Evolutionary conservation across 495 filamentous ascomycete species (phyloP).

Genomic region (Chaetomium tenue): DNA sequence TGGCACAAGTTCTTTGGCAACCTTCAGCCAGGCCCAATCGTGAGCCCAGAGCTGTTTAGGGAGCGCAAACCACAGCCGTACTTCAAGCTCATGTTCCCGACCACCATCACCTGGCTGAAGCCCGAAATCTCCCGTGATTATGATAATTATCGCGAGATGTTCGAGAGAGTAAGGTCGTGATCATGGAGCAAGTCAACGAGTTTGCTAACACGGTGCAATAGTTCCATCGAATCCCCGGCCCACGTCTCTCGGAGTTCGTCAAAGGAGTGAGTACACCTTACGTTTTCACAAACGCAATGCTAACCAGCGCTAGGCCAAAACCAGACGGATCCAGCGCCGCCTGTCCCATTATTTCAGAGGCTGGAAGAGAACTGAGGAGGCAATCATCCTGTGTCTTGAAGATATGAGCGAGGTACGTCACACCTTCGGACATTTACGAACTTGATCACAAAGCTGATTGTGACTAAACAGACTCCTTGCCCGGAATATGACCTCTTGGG

Average conservation of each 20-base stretch:
- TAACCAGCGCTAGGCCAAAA: neutral
- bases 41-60: slow-evolving; percentile 14
- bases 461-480: slow-evolving; percentile 5
- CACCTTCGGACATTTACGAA: neutral
- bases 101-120: slow-evolving; percentile 14
- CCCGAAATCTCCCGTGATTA: slow-evolving; percentile 12
- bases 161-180: slow-evolving; percentile 13
- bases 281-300: neutral
- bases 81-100: slow-evolving; percentile 14
- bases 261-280: neutral
- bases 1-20: slow-evolving; percentile 30
- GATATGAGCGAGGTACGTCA: slow-evolving; percentile 9
- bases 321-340: slow-evolving; percentile 3
- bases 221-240: neutral
- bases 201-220: neutral
- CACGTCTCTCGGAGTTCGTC: slow-evolving; percentile 10
- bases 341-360: neutral
- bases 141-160: slow-evolving; percentile 10
- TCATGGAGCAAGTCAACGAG: neutral
- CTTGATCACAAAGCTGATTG: neutral
- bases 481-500: slow-evolving; percentile 16
- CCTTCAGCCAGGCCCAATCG: neutral
- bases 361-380: slow-evolving; percentile 7
- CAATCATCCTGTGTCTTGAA: neutral
- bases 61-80: neutral